Percentiles rank a stretch among this genome's conserved stretches.
Evolutionary conservation across 1,284 basidiomycete species (phyloP).

Genomic region (Ustilago xerochloae): DNA sequence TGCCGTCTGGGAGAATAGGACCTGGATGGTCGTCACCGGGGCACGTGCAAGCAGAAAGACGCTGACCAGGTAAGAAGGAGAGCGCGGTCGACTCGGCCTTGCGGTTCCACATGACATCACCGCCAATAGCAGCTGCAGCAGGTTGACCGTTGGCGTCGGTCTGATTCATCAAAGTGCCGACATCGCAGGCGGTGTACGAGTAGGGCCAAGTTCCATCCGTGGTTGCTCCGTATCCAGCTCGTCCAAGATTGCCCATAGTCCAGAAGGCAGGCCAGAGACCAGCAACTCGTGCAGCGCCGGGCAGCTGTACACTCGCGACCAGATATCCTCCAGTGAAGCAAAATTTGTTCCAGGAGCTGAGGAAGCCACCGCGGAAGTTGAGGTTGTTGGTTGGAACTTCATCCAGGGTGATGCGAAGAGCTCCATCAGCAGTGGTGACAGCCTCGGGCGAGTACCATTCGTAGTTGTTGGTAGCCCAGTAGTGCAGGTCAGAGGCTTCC

Average conservation of each 20-base stretch:
- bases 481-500: constrained; percentile 79
- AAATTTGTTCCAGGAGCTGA: constrained; percentile 83
- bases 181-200: constrained; percentile 68
- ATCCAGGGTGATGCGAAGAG: constrained; percentile 77
- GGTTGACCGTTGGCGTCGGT: constrained; percentile 50
- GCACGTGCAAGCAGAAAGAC: constrained; percentile 77
- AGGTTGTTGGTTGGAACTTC: constrained; percentile 74
- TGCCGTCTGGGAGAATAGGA: constrained; percentile 75
- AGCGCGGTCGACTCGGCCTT: constrained; percentile 65
- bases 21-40: constrained; percentile 84
- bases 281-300: constrained; percentile 75
- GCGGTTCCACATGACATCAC: constrained; percentile 58
- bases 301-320: constrained; percentile 78
- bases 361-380: constrained; percentile 74
- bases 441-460: constrained; percentile 79
- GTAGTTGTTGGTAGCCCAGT: constrained; percentile 73
- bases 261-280: constrained; percentile 72
- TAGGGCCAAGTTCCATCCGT: constrained; percentile 79
- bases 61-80: constrained; percentile 79
- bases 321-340: constrained; percentile 94
- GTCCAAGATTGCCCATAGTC: constrained; percentile 83
- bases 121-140: constrained; percentile 37
- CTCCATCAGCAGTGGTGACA: constrained; percentile 81
- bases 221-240: constrained; percentile 65
- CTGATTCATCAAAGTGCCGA: constrained; percentile 62